phyloP scores from a whole-genome alignment of 176 grass and related monocot species.

The Thinopyrum elongatum region DNA sequence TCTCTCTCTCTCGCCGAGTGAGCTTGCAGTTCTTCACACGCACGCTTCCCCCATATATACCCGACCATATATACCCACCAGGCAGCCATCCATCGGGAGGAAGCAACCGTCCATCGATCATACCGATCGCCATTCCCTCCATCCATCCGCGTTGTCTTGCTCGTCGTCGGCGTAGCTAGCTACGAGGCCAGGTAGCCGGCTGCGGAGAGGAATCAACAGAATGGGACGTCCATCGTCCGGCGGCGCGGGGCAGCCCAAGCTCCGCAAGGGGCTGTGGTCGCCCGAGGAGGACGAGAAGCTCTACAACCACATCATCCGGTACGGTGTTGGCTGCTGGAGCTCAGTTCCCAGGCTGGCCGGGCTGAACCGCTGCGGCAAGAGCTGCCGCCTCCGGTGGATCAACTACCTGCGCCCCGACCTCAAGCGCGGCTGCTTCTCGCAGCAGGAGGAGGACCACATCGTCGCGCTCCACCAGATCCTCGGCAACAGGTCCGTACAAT shows the following conservation, averaged over 20 bases:
- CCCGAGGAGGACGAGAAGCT: slow-evolving; percentile 91
- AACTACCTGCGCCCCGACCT: slow-evolving; percentile 18
- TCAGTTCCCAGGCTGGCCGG: slow-evolving; percentile 72
- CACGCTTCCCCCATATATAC: slow-evolving; percentile 55
- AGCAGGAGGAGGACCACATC: slow-evolving; percentile 19
- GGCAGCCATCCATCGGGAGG: not conserved
- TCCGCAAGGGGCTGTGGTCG: slow-evolving; percentile 86
- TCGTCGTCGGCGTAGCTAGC: not conserved
- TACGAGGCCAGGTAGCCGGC: not conserved
- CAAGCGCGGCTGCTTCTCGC: not conserved
- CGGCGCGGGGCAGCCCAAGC: slow-evolving; percentile 54
- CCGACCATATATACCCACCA: slow-evolving; percentile 9
- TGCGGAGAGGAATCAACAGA: no score
- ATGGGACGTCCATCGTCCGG: slow-evolving; percentile 61
- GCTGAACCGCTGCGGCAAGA: slow-evolving; percentile 11
- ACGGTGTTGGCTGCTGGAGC: slow-evolving; percentile 86
- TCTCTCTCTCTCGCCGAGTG: not conserved
- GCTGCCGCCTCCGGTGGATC: slow-evolving; percentile 19
- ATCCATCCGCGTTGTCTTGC: not conserved
- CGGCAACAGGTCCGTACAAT: not conserved
- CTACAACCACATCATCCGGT: slow-evolving; percentile 88
- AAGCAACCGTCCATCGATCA: not conserved
- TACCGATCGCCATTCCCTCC: slow-evolving; percentile 24
- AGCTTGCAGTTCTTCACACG: slow-evolving; percentile 42
- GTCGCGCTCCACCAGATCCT: not conserved